Evolutionary conservation across 441 rosid genomes (phyloP), one percentile per base, ranked within the genome.

Genomic region (Corymbia citriodora): DNA sequence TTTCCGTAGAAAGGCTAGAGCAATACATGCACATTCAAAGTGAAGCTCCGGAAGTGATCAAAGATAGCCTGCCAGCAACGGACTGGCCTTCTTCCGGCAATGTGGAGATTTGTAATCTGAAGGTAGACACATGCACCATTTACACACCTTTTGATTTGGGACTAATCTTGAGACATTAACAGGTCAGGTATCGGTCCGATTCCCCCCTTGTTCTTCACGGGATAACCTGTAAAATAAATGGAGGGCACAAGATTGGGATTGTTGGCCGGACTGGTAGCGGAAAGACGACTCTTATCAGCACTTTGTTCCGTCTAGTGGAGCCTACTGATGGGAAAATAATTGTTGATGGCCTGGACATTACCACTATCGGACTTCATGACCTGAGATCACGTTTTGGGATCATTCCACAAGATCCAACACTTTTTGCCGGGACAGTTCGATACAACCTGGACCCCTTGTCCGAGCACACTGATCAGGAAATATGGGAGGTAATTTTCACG

Each of bases 331-430:
- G 95, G 29, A 81, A 79, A n/a, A 92, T 93, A 87, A 65, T 92
- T 29, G 81, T 93, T 9, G 94, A 93, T 85, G 90, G 88, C 57
- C 54, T 93, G 50, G 89, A 92, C 89, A 93, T 93, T 79, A 68
- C 89, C 52, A 79, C 89, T 36, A 93, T 93, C 3, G 93, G 94
- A 52, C 91, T 93, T 79, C 92, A 92, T 57, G 93, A 93, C 89
- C 88, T 93, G 61, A 90, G 93, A 81, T 90, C 90, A 74, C 90
- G 86, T 55, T 70, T 93, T 10, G 89, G 93, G 65, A 89, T 91
- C 87, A 93, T 92, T 72, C 94, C 93, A 65, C 94, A 93, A 72
- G 94, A 93, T 63, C 93, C 94, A 27, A 92, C 90, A n/a, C 93
- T 92, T 90, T 93, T 92, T 74, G 87, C 92, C 2, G 93, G 94